Conservation (phyloP, 2,329 filamentous ascomycete species). For the Arthrobotrys musiformis region DNA sequence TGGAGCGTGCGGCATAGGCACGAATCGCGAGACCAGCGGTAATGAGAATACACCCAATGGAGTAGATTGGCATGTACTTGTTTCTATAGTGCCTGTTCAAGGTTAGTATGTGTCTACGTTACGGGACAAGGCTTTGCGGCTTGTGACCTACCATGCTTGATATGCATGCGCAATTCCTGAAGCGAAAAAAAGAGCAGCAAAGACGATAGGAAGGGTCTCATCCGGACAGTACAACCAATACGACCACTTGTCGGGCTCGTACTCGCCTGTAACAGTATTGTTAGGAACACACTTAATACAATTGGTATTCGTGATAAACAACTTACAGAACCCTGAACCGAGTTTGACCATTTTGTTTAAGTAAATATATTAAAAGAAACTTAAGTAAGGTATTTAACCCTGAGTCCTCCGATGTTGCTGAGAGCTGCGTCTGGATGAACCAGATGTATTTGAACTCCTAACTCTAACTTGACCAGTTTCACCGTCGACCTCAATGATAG, state of each 20-base stretch:
- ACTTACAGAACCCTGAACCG: slow-evolving; percentile 52
- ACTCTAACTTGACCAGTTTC: slow-evolving; percentile 49
- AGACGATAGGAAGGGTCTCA: slow-evolving; percentile 43
- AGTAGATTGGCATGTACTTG: slow-evolving; percentile 50
- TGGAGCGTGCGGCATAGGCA: slow-evolving; percentile 21
- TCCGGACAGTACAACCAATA: slow-evolving; percentile 53
- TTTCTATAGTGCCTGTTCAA: slow-evolving; percentile 49
- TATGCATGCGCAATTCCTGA: slow-evolving; percentile 31
- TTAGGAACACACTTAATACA: background rate
- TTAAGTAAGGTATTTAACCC: background rate
- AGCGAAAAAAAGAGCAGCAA: slow-evolving; percentile 41
- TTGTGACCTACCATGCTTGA: slow-evolving; percentile 42
- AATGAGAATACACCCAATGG: slow-evolving; percentile 26
- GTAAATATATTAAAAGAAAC: background rate
- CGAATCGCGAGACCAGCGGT: slow-evolving; percentile 40
- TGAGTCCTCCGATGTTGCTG: slow-evolving; percentile 25
- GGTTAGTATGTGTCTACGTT: background rate
- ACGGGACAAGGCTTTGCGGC: background rate
- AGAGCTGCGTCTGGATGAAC: slow-evolving; percentile 40
- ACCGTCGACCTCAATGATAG: slow-evolving; percentile 51
- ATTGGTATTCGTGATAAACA: background rate
- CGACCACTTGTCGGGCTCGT: slow-evolving; percentile 47
- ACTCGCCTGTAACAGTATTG: slow-evolving; percentile 21
- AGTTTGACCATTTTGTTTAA: slow-evolving; percentile 47
- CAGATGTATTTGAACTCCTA: slow-evolving; percentile 27